A percentile compares a stretch with the other conserved stretches of the same genome.
phyloP scores from a whole-genome alignment of 805 yeast species.

The Ogataea angusta region DNA sequence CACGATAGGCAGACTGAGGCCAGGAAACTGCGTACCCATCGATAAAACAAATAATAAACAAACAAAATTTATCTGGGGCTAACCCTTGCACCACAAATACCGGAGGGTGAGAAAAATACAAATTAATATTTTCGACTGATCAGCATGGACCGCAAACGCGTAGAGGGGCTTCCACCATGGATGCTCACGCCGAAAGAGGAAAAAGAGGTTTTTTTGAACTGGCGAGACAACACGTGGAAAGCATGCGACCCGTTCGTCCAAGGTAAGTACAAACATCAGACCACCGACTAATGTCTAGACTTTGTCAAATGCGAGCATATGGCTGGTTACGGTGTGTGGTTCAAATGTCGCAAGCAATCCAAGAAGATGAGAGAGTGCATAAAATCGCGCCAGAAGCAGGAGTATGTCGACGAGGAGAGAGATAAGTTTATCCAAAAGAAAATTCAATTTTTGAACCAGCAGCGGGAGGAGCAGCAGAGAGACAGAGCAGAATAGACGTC shows the following conservation, averaged over 20 bases:
- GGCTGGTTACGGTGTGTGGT: conserved; percentile 63
- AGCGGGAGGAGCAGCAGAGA: conserved; percentile 12
- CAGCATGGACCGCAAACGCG: conserved; percentile 28
- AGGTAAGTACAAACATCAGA: conserved; percentile 30
- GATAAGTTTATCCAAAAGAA: conserved; percentile 63
- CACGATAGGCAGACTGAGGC: conserved; percentile 19
- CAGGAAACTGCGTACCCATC: conserved; percentile 20
- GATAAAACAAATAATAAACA: conserved; percentile 5
- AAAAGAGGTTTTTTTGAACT: conserved; percentile 63
- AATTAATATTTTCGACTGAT: background rate
- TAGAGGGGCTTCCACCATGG: conserved; percentile 62
- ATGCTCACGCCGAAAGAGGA: conserved; percentile 75
- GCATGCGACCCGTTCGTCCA: conserved; percentile 68
- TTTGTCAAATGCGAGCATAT: conserved; percentile 65
- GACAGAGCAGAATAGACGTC: conserved; percentile 4
- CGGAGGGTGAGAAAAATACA: background rate
- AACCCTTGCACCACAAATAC: conserved; percentile 7
- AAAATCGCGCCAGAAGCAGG: conserved; percentile 52
- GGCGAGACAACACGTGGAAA: conserved; percentile 65
- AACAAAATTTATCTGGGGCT: background rate
- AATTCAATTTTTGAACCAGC: conserved; percentile 36
- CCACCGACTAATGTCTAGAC: conserved; percentile 26
- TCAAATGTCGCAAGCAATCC: conserved; percentile 58
- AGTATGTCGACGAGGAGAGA: conserved; percentile 66
- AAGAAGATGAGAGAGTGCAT: conserved; percentile 64